These are phyloP conservation scores for Naganishia friedmannii DNA, from an alignment of 768 basidiomycete species.

Conservation along the genomic window DNA sequence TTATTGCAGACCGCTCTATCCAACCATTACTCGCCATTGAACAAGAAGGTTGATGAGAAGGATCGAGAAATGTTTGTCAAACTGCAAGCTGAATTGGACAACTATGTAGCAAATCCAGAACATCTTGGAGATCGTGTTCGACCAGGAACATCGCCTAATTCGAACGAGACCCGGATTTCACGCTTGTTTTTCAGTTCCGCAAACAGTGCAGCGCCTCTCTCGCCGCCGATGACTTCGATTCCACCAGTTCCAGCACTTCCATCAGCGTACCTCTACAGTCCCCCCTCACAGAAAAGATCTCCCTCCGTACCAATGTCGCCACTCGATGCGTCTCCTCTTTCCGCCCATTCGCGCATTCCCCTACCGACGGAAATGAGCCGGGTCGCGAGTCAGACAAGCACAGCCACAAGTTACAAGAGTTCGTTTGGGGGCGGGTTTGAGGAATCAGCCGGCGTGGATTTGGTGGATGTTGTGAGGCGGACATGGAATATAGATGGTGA, in stretches of 20 bases:
- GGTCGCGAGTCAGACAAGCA: constrained; percentile 7
- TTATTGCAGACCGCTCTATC: constrained; percentile 12
- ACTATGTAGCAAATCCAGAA: neutral
- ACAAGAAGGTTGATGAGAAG: constrained; percentile 27
- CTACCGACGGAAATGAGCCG: constrained; percentile 1
- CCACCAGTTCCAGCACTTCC: constrained; percentile 11
- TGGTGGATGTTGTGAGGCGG: constrained; percentile 27
- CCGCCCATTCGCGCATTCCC: constrained; percentile 2
- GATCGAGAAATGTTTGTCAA: constrained; percentile 23
- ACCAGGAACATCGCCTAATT: neutral
- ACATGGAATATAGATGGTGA: constrained; percentile 28
- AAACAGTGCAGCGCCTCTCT: neutral
- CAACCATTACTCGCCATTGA: constrained; percentile 23
- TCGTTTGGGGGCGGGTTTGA: neutral
- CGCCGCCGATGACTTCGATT: neutral
- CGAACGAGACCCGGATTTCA: neutral
- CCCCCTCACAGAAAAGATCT: neutral
- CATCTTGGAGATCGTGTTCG: constrained; percentile 2
- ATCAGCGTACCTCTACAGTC: neutral
- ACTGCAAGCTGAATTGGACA: constrained; percentile 23
- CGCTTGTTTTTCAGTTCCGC: neutral
- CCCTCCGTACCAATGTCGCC: constrained; percentile 8
- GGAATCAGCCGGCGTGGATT: neutral
- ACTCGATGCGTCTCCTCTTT: neutral
- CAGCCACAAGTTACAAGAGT: constrained; percentile 5